Base-by-base conservation (phyloP, 768 basidiomycete genomes). In the Termitomyces sp. region DNA sequence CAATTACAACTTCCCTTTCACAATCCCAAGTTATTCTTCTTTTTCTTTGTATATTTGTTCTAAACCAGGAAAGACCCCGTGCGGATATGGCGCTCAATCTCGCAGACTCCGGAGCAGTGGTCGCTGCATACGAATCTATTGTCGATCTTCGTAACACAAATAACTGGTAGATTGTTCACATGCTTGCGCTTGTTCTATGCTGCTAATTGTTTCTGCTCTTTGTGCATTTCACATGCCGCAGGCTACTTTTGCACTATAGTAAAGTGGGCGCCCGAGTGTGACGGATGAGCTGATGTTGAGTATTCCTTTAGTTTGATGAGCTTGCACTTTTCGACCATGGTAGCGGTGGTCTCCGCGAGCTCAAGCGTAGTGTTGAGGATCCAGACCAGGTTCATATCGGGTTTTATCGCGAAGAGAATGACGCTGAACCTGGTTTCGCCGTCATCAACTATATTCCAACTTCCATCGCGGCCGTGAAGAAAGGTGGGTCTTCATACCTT, bases 381-480 rank as follows among this genome's bases (percentile, higher is more conserved):
- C 56, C 67, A 34, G 63, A 71, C 9, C 67, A 74, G 46, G 72
- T 79, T 12, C 79, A 74, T 42, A 71, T 83, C 60, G 81, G 71
- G 4, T 79, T 82, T 58, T 79, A 77, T 65, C 76, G 76, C 27
- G 75, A 80, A 63, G 74, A 77, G 59, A 58, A 65, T 26, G 71
- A 72, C 24, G 62, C 58, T 20, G 68, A 72, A 50, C 72, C 76
- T 27, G 75, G 74, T 12, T 79, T 72, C 61, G 67, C 74, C 43
- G 61, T 81, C 22, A 72, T 82, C 59, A 81, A 77, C 59, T 78
- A 76, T 58, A 73, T 81, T 26, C 79, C 81, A 20, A 60, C 70
- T n/a, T 67, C 70, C 22, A 66, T 76, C 8, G 74, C 79, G 12
- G 76, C 72, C 5, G 74, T 74, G 27, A 61, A 68, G 58, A 68